Base-by-base conservation (phyloP, 2,329 filamentous ascomycete genomes). In the Xylariaceae sp. region DNA sequence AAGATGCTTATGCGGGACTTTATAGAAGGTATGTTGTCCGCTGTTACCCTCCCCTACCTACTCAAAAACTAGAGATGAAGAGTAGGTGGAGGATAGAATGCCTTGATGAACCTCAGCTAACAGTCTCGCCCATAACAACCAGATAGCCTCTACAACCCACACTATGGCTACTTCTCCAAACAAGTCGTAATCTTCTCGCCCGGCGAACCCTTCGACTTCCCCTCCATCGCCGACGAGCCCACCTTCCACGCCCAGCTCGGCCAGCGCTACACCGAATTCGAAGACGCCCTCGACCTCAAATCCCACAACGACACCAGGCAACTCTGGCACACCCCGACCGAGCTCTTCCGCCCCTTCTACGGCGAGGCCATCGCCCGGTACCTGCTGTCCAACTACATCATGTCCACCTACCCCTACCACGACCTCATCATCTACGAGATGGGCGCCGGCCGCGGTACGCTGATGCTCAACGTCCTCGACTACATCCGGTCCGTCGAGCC, bases 1-100 rank as follows among this genome's bases (percentile, higher is more conserved):
- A 96, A 95, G 79, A 98, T 98, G 93, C 72, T 96, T 61, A 87
- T 94, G 64, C 80, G 94, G 55, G 94, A 98, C 74, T 98, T 98
- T 63, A 93, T 98, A 63, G 93, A 98, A 67, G 91, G 87, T 90
- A 63, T 55, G 66, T 64, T 23, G 60, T 57, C 32, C 54, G 56
- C 23, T 10, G 12, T 17, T 14, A 6, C 14, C n/a, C 35, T 37
- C 22, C n/a, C n/a, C n/a, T n/a, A n/a, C n/a, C n/a, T n/a, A n/a
- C n/a, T n/a, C n/a, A n/a, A n/a, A n/a, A n/a, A n/a, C n/a, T n/a
- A n/a, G n/a, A n/a, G n/a, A n/a, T n/a, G n/a, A n/a, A n/a, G n/a
- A n/a, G n/a, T n/a, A n/a, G n/a, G n/a, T n/a, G n/a, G 4, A 12
- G 20, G 8, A 3, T 19, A 8, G 27, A 40, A 11, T 29, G 8